Conservation (phyloP, 2,329 filamentous ascomycete genomes). For the Fusarium marasasianum region DNA sequence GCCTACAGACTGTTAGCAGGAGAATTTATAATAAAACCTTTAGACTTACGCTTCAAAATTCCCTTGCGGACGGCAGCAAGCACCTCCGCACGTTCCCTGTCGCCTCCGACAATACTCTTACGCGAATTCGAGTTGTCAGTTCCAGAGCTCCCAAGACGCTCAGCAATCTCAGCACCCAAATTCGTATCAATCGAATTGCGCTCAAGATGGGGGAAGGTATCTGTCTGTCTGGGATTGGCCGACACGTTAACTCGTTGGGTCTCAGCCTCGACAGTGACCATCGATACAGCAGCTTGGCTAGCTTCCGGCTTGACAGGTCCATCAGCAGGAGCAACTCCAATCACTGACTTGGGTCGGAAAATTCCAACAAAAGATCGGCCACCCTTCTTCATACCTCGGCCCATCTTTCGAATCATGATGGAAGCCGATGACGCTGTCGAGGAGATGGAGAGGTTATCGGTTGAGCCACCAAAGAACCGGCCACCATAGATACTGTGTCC, state of each 20-base stretch:
- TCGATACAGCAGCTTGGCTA: slow-evolving; percentile 86
- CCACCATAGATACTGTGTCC: slow-evolving; percentile 94
- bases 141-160: slow-evolving; percentile 64
- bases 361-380: slow-evolving; percentile 90
- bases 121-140: slow-evolving; percentile 72
- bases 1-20: slow-evolving; percentile 33
- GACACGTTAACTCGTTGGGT: slow-evolving; percentile 84
- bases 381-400: slow-evolving; percentile 96
- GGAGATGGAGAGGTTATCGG: slow-evolving; percentile 91
- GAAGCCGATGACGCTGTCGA: slow-evolving; percentile 91
- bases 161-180: slow-evolving; percentile 57
- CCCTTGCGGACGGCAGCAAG: slow-evolving; percentile 93
- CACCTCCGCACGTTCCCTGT: slow-evolving; percentile 89
- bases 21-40: background rate
- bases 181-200: slow-evolving; percentile 79
- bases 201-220: slow-evolving; percentile 83
- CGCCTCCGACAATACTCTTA: slow-evolving; percentile 91
- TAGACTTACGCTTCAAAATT: slow-evolving; percentile 82
- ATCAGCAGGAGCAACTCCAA: slow-evolving; percentile 80
- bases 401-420: slow-evolving; percentile 98
- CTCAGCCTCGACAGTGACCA: slow-evolving; percentile 96
- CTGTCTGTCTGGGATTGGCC: slow-evolving; percentile 71
- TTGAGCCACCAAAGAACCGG: slow-evolving; percentile 87
- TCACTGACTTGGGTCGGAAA: slow-evolving; percentile 92
- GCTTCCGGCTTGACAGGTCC: slow-evolving; percentile 67